phyloP scores from a whole-genome alignment of 2,329 filamentous ascomycete species.

The Aspergillus quadricinctus region DNA sequence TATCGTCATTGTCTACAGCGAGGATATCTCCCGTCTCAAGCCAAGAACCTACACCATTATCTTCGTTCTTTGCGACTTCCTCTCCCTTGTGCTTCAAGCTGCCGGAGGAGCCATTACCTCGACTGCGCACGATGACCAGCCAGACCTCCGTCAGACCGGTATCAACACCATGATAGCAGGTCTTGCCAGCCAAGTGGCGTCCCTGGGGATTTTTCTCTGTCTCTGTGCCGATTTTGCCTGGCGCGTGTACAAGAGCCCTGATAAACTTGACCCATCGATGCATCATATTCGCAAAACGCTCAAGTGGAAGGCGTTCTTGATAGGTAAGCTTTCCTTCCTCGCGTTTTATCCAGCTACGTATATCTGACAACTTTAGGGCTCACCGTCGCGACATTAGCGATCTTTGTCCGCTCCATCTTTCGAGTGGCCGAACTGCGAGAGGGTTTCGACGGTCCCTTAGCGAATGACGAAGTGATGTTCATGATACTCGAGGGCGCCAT shows the following conservation, averaged over 20 bases:
- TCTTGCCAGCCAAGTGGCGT: conserved; percentile 57
- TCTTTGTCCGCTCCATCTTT: conserved; percentile 47
- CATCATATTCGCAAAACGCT: conserved; percentile 3
- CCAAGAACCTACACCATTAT: conserved; percentile 32
- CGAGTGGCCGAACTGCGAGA: conserved; percentile 48
- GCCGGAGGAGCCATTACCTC: conserved; percentile 37
- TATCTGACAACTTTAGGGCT: conserved; percentile 16
- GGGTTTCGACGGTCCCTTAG: conserved; percentile 45
- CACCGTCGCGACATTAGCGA: conserved; percentile 39
- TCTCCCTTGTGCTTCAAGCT: conserved; percentile 59
- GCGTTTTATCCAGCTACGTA: neutral
- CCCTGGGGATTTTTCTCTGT: conserved; percentile 52
- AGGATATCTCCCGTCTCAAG: conserved; percentile 29
- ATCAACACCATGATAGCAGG: conserved; percentile 63
- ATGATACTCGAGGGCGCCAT: conserved; percentile 51
- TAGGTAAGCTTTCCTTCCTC: neutral
- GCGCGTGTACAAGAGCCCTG: conserved; percentile 22
- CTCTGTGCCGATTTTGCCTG: conserved; percentile 50
- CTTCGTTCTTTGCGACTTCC: conserved; percentile 61
- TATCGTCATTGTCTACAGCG: conserved; percentile 34
- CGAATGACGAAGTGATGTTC: conserved; percentile 48
- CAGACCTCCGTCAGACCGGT: conserved; percentile 32
- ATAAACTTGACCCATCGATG: neutral
- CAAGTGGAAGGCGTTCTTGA: conserved; percentile 23
- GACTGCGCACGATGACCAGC: neutral